Evolutionary conservation across 495 filamentous ascomycete genomes (phyloP).

Genomic region (Lentithecium fluviatile): DNA sequence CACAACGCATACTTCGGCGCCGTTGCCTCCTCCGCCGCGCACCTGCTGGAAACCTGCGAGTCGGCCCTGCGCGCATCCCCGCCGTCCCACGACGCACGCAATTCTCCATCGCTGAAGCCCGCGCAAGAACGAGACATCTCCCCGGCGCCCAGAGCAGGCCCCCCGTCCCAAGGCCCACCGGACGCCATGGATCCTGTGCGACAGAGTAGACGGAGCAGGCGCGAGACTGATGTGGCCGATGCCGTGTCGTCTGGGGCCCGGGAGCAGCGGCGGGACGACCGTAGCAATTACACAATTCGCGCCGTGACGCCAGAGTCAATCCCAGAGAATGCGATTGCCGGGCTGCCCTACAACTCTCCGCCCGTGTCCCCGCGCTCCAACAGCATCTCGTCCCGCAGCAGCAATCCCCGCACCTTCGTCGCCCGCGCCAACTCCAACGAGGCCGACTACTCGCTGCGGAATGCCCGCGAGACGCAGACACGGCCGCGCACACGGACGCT

Average conservation of each 20-base stretch:
- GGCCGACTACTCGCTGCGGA: slow-evolving; percentile 28
- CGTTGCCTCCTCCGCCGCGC: neutral
- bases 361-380: slow-evolving; percentile 30
- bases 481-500: slow-evolving; percentile 45
- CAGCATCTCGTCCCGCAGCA: slow-evolving; percentile 10
- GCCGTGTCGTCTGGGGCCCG: neutral
- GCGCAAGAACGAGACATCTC: too few species aligned
- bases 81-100: slow-evolving; percentile 17
- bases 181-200: slow-evolving; percentile 25
- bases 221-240: slow-evolving; percentile 21
- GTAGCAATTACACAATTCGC: slow-evolving; percentile 36
- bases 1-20: neutral
- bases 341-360: slow-evolving; percentile 24
- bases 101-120: neutral
- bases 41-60: slow-evolving; percentile 12
- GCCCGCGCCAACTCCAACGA: slow-evolving; percentile 33
- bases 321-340: slow-evolving; percentile 31
- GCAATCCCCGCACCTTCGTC: slow-evolving; percentile 33
- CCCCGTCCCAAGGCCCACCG: slow-evolving; percentile 9
- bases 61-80: slow-evolving; percentile 11
- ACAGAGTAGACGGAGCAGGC: slow-evolving; percentile 20
- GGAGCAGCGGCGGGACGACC: slow-evolving; percentile 27
- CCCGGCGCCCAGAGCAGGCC: too few species aligned
- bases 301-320: slow-evolving; percentile 41
- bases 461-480: slow-evolving; percentile 24